Conservation (phyloP, 352 stramenopile genomes). For the Globisporangium ultimum region DNA sequence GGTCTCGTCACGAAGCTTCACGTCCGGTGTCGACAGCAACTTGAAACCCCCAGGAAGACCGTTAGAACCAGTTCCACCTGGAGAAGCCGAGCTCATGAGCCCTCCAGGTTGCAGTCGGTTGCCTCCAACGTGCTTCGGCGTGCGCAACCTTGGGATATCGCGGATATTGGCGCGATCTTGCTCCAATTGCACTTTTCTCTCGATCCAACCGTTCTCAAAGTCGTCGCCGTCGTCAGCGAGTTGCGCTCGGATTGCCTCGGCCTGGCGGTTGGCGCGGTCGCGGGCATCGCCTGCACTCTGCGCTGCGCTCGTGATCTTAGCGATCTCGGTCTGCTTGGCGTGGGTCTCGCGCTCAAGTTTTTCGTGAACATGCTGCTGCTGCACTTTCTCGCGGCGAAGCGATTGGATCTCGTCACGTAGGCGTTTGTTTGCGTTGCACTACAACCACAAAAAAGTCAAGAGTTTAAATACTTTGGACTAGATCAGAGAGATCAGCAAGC, state of each 20-base stretch:
- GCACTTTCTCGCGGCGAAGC: constrained; percentile 73
- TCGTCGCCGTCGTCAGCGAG: constrained; percentile 74
- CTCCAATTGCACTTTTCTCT: constrained; percentile 82
- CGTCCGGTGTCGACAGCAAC: constrained; percentile 54
- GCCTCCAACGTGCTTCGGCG: constrained; percentile 41
- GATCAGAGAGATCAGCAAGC: not conserved
- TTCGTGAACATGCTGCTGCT: constrained; percentile 70
- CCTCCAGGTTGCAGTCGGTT: not conserved
- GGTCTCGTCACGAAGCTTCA: constrained; percentile 74
- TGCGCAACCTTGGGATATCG: constrained; percentile 65
- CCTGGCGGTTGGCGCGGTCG: constrained; percentile 83
- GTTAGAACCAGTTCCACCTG: constrained; percentile 11
- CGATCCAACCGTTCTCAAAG: constrained; percentile 85
- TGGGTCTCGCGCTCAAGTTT: constrained; percentile 85
- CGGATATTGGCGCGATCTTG: constrained; percentile 76
- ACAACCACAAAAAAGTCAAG: not conserved
- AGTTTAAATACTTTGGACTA: not conserved
- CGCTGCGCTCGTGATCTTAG: constrained; percentile 64
- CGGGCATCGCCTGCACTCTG: constrained; percentile 80
- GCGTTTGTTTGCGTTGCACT: constrained; percentile 79
- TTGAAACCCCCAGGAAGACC: constrained; percentile 36
- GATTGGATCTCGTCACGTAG: constrained; percentile 79
- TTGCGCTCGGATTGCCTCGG: constrained; percentile 68
- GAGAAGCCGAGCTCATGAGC: not conserved
- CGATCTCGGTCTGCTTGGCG: constrained; percentile 78